Conservation (phyloP, 345 rosid genomes). For the Salix purpurea region DNA sequence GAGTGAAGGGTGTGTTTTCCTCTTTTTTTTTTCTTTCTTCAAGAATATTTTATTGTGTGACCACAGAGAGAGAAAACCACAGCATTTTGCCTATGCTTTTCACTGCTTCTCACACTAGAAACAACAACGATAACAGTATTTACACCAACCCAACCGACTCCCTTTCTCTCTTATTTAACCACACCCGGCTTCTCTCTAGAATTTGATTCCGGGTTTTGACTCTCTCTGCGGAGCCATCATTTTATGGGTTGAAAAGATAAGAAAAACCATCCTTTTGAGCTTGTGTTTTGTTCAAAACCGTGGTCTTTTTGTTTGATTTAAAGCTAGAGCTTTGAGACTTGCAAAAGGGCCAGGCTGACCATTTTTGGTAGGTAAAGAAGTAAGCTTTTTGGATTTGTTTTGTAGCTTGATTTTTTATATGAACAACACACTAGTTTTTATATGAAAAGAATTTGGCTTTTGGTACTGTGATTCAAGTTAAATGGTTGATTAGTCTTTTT, state of each 20-base stretch:
- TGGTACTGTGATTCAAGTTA: not conserved
- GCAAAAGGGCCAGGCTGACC: not conserved
- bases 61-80: constrained; percentile 9
- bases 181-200: not conserved
- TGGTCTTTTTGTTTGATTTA: constrained; percentile 20
- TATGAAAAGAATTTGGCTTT: not conserved
- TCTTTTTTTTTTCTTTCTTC: not conserved
- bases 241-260: not conserved
- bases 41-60: not conserved
- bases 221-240: not conserved
- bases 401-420: not conserved
- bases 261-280: not conserved
- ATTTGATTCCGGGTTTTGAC: not conserved
- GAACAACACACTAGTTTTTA: not conserved
- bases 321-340: constrained; percentile 18
- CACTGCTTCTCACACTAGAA: constrained; percentile 12
- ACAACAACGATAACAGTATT: constrained; percentile 6
- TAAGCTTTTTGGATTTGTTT: not conserved
- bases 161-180: not conserved
- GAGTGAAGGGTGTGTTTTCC: not conserved
- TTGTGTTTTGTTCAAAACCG: not conserved
- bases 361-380: not conserved
- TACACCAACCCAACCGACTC: constrained; percentile 26
- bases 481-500: not conserved
- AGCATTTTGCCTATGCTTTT: constrained; percentile 21